These are phyloP conservation scores for Coemansia sp. DNA, from an alignment of 192 early-diverging fungal species.

Conservation along the genomic window DNA sequence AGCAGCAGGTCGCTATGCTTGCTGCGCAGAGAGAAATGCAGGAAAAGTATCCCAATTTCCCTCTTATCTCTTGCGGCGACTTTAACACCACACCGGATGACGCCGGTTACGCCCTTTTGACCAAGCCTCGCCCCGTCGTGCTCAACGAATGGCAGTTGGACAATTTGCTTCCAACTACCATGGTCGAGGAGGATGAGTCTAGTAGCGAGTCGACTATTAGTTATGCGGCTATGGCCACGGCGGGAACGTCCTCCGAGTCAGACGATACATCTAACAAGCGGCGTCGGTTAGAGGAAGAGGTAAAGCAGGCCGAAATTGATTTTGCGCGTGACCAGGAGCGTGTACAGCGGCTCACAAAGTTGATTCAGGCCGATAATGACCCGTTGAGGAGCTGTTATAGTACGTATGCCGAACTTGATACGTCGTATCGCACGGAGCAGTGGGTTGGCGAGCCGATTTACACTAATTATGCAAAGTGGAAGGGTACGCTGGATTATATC, in stretches of 20 bases:
- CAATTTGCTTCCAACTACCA: constrained; percentile 40
- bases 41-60: constrained; percentile 26
- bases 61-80: constrained; percentile 47
- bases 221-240: constrained; percentile 32
- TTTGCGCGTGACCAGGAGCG: constrained; percentile 30
- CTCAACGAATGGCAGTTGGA: constrained; percentile 55
- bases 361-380: constrained; percentile 22
- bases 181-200: constrained; percentile 1
- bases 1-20: constrained; percentile 46
- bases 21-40: constrained; percentile 29
- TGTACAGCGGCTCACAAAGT: constrained; percentile 23
- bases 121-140: constrained; percentile 52
- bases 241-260: constrained; percentile 19
- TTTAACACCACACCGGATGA: constrained; percentile 66
- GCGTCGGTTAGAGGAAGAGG: constrained; percentile 34
- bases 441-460: constrained; percentile 57
- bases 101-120: constrained; percentile 61
- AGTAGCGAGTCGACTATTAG: constrained; percentile 16
- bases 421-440: constrained; percentile 40
- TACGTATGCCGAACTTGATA: constrained; percentile 48
- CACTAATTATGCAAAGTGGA: constrained; percentile 56
- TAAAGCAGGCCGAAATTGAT: constrained; percentile 24
- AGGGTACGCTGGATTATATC: constrained; percentile 57
- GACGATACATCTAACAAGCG: constrained; percentile 21
- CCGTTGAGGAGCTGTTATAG: constrained; percentile 45